Evolutionary conservation across 78 protist species (phyloP), one percentile per base, ranked within the genome.

Genomic region (Cavenderia fasciculata): DNA sequence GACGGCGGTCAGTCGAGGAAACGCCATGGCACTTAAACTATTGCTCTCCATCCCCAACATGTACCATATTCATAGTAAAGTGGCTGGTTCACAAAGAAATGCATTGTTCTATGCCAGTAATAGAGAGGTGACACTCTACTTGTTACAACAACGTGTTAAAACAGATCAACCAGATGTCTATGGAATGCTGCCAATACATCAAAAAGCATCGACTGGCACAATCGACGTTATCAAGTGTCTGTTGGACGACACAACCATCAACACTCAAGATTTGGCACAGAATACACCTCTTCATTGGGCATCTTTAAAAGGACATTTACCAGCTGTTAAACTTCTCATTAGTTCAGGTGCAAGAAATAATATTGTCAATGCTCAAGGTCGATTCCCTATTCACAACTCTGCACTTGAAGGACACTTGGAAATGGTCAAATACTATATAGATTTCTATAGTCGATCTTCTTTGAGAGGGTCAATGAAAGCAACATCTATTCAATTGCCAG

Each of bases 261-360:
- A 86, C 51, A 47, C 75, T 5, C 65, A 63, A 54, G 92, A 72
- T 41, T 31, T 27, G 16, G 6, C 16, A 23, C 54, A 43, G 25
- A 86, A 86, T 14, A 86, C 92, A 29, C 92, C 92, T 18, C 27
- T 86, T 29, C 77, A 82, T 56, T 82, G 59, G 61, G 38, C 89
- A 4, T 29, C 89, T 27, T 43, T 82, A 36, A 68, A 59, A 14
- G 92, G 92, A 19, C 77, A 86, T 59, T 56, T 86, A 29, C 1
- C 34, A 21, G 21, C 70, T 27, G 65, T 59, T 29, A 74, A 65
- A 66, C 41, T 33, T 16, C 25, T 86, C 18, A 51, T 74, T 11
- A 65, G 57, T 43, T 70, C 70, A 41, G 92, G 92, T 41, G 92
- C 92, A 43, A 63, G 65, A 40, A 14, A 65, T 4, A 69, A 72